These are phyloP conservation scores for Gentiana macrophylla DNA, from an alignment of 257 asterid genomes.

Conservation along the genomic window DNA sequence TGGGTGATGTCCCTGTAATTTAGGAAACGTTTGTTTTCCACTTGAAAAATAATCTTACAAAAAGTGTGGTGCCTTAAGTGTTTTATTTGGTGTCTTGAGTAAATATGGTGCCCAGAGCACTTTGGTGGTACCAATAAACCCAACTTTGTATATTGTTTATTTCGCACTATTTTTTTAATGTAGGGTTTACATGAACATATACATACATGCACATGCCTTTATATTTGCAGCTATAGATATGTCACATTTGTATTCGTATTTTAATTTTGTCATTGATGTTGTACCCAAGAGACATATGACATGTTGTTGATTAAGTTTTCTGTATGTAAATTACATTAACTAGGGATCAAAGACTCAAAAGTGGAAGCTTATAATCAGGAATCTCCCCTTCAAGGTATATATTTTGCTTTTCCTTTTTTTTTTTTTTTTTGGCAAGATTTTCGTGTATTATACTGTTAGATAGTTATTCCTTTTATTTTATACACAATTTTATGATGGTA, in stretches of 20 bases:
- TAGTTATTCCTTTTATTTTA: neutral
- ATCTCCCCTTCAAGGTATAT: conserved; percentile 88
- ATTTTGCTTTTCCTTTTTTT: conserved; percentile 8
- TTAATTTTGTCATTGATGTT: too few species aligned
- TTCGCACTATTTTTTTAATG: neutral
- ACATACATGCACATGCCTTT: neutral
- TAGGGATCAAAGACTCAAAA: conserved; percentile 93
- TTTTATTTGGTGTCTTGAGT: too few species aligned
- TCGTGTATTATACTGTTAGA: neutral
- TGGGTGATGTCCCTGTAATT: too few species aligned
- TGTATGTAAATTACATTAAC: conserved; percentile 11
- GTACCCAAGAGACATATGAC: too few species aligned
- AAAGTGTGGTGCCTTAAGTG: too few species aligned
- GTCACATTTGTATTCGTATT: too few species aligned
- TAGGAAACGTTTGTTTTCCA: too few species aligned
- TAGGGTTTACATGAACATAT: neutral
- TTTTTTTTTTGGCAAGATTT: neutral
- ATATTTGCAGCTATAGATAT: too few species aligned
- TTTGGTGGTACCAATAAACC: too few species aligned
- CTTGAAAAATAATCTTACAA: too few species aligned
- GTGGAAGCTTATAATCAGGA: conserved; percentile 90
- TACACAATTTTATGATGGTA: neutral
- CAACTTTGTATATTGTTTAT: neutral
- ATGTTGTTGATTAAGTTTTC: too few species aligned
- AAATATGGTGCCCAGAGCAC: too few species aligned